These are phyloP conservation scores for Ustilago bromivora DNA, from an alignment of 1,284 basidiomycete species.

Conservation along the genomic window DNA sequence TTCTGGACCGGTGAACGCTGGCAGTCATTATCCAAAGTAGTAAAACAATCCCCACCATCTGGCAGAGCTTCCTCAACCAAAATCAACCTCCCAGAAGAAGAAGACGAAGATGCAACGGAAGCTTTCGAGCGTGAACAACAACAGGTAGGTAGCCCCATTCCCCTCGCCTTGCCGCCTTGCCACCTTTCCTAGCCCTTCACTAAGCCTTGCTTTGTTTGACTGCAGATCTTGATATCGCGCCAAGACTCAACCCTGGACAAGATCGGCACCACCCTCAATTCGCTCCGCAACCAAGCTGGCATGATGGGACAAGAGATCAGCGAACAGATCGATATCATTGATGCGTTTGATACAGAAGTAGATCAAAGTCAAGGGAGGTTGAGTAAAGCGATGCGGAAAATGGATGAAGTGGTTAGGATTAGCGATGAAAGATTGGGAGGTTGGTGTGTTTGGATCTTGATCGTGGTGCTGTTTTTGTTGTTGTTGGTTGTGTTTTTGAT, in stretches of 20 bases:
- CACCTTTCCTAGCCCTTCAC: background rate
- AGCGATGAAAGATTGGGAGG: slow-evolving; percentile 65
- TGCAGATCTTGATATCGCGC: slow-evolving; percentile 55
- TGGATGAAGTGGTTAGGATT: slow-evolving; percentile 63
- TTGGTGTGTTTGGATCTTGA: slow-evolving; percentile 68
- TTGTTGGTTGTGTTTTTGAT: slow-evolving; percentile 54
- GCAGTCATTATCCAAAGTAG: slow-evolving; percentile 36
- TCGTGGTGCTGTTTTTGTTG: slow-evolving; percentile 55
- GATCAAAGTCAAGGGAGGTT: slow-evolving; percentile 60
- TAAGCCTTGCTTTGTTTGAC: background rate
- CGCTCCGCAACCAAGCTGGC: slow-evolving; percentile 62
- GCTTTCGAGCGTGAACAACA: slow-evolving; percentile 67
- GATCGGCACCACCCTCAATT: slow-evolving; percentile 60
- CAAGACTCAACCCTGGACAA: slow-evolving; percentile 66
- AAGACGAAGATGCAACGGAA: slow-evolving; percentile 54
- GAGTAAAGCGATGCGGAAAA: slow-evolving; percentile 58
- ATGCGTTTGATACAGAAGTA: slow-evolving; percentile 64
- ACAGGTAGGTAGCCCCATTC: slow-evolving; percentile 47
- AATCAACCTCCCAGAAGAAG: slow-evolving; percentile 38
- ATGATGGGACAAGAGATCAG: slow-evolving; percentile 65
- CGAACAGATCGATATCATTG: slow-evolving; percentile 66
- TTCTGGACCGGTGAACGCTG: no score
- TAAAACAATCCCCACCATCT: slow-evolving; percentile 20
- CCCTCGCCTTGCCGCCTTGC: background rate
- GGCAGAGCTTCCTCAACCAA: slow-evolving; percentile 33